Conservation (phyloP, 805 yeast species). For the Scheffersomyces ergatensis region DNA sequence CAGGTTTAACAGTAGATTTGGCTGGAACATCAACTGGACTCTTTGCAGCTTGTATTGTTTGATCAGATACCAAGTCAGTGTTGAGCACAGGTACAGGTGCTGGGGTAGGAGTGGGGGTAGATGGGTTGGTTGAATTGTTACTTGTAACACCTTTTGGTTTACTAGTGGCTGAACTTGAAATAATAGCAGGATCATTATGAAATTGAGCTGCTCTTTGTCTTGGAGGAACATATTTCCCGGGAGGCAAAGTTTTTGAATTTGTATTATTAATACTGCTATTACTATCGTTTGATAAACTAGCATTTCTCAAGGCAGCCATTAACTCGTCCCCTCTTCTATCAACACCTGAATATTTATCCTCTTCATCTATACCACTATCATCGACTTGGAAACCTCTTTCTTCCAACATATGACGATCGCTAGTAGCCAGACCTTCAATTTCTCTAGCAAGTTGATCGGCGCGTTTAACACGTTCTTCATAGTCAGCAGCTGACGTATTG, state of each 20-base stretch:
- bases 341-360: conserved; percentile 94
- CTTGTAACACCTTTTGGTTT: conserved; percentile 3
- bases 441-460: conserved; percentile 84
- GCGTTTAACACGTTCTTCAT: conserved; percentile 54
- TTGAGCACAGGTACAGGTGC: background rate
- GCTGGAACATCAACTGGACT: background rate
- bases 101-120: conserved; percentile 2
- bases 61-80: background rate
- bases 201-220: conserved; percentile 50
- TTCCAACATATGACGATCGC: conserved; percentile 82
- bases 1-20: conserved; percentile 16
- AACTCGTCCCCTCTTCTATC: conserved; percentile 55
- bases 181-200: conserved; percentile 66
- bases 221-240: conserved; percentile 54
- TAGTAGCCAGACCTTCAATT: conserved; percentile 68
- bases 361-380: conserved; percentile 90
- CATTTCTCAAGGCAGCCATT: conserved; percentile 44
- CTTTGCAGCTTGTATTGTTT: background rate
- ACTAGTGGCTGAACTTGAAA: conserved; percentile 48
- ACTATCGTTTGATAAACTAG: conserved; percentile 18
- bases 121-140: too few species aligned
- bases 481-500: conserved; percentile 71
- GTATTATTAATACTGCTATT: background rate
- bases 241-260: conserved; percentile 2
- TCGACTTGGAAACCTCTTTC: conserved; percentile 80